Base-by-base conservation (phyloP, 768 basidiomycete species). In the Mycena venus region DNA sequence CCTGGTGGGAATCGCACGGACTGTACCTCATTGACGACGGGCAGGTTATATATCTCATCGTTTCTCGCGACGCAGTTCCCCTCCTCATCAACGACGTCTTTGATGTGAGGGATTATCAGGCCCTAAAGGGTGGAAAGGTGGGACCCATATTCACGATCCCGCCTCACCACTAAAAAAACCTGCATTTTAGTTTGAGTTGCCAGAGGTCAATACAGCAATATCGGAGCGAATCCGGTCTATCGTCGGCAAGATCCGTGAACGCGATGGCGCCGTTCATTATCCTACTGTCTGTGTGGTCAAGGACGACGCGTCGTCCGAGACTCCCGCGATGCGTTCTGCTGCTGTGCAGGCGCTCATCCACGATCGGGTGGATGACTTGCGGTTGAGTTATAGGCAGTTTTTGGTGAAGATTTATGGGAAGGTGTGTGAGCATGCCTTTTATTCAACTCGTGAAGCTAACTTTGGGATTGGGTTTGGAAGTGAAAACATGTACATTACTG, bases 1-100 rank as follows among this genome's bases (percentile, higher is more conserved):
- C 88, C 75, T 83, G 88, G 25, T 82, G 90, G 68, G 88, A 89
- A 74, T 80, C 87, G 23, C 88, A 90, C 78, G 90, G 90, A 23
- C 79, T 90, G 58, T 89, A 85, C 83, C 78, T 90, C 53, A 87
- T 90, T 73, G 89, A 90, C 78, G 88, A 90, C 79, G 87, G 87
- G 1, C 90, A 90, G 77, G 85, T 86, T 71, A 87, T 90, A 71
- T 90, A 89, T 84, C 80, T 90, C 88, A 87, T 63, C 29, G 84
- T 90, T 56, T 89, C 88, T 15, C 83, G 88, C 27, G 88, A 88
- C 59, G 89, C 90, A 25, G 88, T 90, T 2, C 89, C 89, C 17
- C 85, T 86, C 68, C 83, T 90, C 25, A 79, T 90, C 53, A 79
- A 84, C 79, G 90, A 90, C 77, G 89, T 89, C 12, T 90, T 90